Percentiles rank a stretch among this genome's conserved stretches.
These are phyloP conservation scores for Cercospora citrullina DNA, from an alignment of 2,329 filamentous ascomycete genomes.

Conservation along the genomic window DNA sequence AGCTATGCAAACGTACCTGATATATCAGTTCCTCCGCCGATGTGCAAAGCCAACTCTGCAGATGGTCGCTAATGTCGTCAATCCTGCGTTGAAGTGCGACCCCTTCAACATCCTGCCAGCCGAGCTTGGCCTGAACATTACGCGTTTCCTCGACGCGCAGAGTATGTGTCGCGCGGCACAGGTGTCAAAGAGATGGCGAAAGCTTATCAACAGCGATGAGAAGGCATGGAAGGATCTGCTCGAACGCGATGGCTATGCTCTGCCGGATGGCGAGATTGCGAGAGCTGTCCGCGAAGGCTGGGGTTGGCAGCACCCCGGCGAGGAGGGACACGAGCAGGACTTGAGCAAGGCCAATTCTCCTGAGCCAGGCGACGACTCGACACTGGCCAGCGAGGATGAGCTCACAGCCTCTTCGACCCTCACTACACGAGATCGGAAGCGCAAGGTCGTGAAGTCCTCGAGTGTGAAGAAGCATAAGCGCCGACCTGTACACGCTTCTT, in stretches of 20 bases:
- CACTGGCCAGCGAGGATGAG: conserved; percentile 35
- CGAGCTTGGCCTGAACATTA: conserved; percentile 83
- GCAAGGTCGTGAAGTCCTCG: conserved; percentile 30
- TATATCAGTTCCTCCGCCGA: conserved; percentile 89
- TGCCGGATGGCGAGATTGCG: conserved; percentile 79
- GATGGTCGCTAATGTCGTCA: conserved; percentile 85
- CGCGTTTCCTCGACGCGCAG: conserved; percentile 79
- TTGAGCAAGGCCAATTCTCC: conserved; percentile 58
- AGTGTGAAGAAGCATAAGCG: conserved; percentile 56
- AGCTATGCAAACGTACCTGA: conserved; percentile 91
- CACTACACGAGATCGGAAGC: conserved; percentile 28
- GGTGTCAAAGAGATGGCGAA: conserved; percentile 91
- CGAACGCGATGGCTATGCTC: conserved; percentile 75
- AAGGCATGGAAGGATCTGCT: conserved; percentile 94
- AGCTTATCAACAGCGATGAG: conserved; percentile 88
- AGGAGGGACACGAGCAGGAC: conserved; percentile 76
- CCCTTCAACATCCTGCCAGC: conserved; percentile 81
- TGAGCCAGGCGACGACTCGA: conserved; percentile 25
- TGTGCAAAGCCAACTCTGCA: conserved; percentile 87
- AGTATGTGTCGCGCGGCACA: conserved; percentile 89
- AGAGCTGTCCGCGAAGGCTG: conserved; percentile 87
- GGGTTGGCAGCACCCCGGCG: conserved; percentile 86
- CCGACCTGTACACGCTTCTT: conserved; percentile 28
- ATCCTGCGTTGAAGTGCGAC: conserved; percentile 91
- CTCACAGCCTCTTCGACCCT: conserved; percentile 34